Evolutionary conservation across 495 filamentous ascomycete species (phyloP), one percentile per base, ranked within the genome.

Genomic region (Xylaria intraflava): DNA sequence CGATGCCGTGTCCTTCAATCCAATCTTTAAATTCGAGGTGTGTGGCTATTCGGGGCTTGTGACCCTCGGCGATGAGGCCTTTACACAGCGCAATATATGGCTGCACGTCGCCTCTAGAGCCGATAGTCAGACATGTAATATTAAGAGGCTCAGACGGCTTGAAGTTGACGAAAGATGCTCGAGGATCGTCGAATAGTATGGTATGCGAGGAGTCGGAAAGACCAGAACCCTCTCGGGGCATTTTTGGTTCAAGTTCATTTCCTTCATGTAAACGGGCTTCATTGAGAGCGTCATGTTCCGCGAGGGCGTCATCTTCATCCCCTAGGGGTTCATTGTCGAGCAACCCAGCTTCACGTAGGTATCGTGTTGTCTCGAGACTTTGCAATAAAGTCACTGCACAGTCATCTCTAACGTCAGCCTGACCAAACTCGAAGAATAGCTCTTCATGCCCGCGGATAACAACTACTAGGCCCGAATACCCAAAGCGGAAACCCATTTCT

Each of bases 41-140:
- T 0, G 93, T 97, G 9, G 93, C 93, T 60, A 98, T 97, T 61
- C 81, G 85, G 2, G 87, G 82, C 44, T 76, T 81, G 62, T 97
- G 94, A 4, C 93, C 93, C 57, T 98, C 92, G 1, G 83, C 84
- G 36, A 94, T 71, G 9, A 98, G 72, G 2, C 88, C 88, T 66
- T 95, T 95, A 72, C 93, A 97, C 14, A 98, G 74, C 5, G 94
- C 90, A 65, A 98, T 97, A 64, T 96, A 98, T 0, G 93, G 93
- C 59, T 98, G 93, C 7, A 98, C 93, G 67, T 98, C 93, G 22
- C 93, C 93, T 26, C 93, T 80, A 2, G 92, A 96, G 22, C 93
- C 93, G 54, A 98, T 98, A 0, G 93, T 98, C 27, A 98, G 71
- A 64, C 93, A 98, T 0, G 91, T 95, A 46, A 98, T 84, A n/a